Base-by-base conservation (phyloP, 257 asterid species). In the Solanum tacnaense region DNA sequence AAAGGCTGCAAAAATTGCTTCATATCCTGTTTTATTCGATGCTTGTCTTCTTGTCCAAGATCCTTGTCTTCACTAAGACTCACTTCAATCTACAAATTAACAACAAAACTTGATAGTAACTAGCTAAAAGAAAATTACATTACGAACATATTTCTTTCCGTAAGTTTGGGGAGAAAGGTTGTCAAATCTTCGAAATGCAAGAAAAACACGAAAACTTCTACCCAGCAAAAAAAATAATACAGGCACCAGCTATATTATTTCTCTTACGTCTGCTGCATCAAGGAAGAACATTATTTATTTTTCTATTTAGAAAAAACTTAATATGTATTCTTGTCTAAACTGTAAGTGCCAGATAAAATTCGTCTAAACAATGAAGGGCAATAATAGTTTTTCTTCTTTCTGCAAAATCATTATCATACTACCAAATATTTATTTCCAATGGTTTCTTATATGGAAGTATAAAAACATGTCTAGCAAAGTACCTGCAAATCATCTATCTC, bases 401-500 rank as follows among this genome's bases (percentile, higher is more conserved):
- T 39, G 34, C 36, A 79, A 79, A 44, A 79, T 12, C 38, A 44
- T 79, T 78, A 31, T 44, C 38, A 79, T 27, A 25, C 38, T 8
- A 10, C 38, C 38, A 13, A 2, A 27, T n/a, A 25, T 13, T 39
- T n/a, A 39, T 38, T 78, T 78, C 60, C 9, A 52, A 13, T 32
- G 13, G 13, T 3, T 16, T n/a, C 38, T 44, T 46, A 27, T 27
- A 27, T 15, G 38, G 21, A 79, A 79, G 85, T 16, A 27, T 27
- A 16, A 46, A 27, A 29, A 81, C 25, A 81, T 15, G 56, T 46
- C 29, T 27, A 81, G 85, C 39, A 44, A 44, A 70, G 18, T 93
- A 97, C 99, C 99, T 95, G 93, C 91, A 97, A 92, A 87, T 95
- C 99, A 79, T 96, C 99, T 86, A 97, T 92, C 91, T 97, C 99